Evolutionary conservation across 495 filamentous ascomycete species (phyloP).

Genomic region (Talaromyces proteolyticus): DNA sequence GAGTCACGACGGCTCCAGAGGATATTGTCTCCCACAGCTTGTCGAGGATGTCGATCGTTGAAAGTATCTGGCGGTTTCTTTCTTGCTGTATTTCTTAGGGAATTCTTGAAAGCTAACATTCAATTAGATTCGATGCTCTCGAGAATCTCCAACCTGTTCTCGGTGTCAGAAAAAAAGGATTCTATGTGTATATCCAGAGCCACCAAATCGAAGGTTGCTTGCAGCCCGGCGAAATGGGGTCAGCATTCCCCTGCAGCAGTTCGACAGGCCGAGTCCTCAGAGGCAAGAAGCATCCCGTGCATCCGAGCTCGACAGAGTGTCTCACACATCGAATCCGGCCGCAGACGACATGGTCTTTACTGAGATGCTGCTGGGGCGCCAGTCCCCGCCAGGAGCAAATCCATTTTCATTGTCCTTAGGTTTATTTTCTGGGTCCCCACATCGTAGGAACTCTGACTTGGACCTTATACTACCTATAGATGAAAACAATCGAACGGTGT

Average conservation of each 20-base stretch:
- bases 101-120: too few species aligned
- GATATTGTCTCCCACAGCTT: neutral
- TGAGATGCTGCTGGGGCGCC: neutral
- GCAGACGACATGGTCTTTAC: neutral
- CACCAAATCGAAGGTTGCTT: constrained; percentile 1
- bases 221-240: neutral
- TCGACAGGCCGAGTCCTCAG: neutral
- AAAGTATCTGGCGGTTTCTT: neutral
- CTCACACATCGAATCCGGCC: neutral
- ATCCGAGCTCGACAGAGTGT: neutral
- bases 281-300: neutral
- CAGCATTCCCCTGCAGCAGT: neutral
- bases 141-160: neutral
- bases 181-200: neutral
- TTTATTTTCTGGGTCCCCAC: neutral
- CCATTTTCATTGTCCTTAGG: neutral
- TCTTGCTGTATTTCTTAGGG: too few species aligned
- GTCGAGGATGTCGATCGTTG: neutral
- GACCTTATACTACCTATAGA: neutral
- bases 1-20: neutral
- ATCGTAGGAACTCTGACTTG: neutral
- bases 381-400: neutral
- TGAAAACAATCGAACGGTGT: neutral
- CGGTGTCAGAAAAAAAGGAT: constrained; percentile 1
- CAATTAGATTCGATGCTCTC: constrained; percentile 3